A percentile compares a stretch with the other conserved stretches of the same genome.
phyloP scores from a whole-genome alignment of 805 yeast species.

The Ascoidea tarda region DNA sequence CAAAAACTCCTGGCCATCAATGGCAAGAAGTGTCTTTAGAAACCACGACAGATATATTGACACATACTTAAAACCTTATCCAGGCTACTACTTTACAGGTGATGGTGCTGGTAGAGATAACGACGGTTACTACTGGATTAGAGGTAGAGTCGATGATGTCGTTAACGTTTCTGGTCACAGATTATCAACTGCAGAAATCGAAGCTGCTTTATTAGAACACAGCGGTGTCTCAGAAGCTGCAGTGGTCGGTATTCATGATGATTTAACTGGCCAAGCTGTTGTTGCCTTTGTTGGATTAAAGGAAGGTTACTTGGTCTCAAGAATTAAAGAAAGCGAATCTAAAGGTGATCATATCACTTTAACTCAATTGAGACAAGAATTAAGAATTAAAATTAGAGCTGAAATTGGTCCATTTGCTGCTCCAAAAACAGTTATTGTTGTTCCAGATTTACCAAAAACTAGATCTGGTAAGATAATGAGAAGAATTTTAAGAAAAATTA shows the following conservation, averaged over 20 bases:
- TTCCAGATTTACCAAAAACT: conserved; percentile 92
- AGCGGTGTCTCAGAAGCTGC: conserved; percentile 82
- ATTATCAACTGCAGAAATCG: conserved; percentile 96
- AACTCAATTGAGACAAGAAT: conserved; percentile 42
- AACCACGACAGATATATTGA: conserved; percentile 80
- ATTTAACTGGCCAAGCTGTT: conserved; percentile 94
- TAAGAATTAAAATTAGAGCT: conserved; percentile 79
- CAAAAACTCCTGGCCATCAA: conserved; percentile 93
- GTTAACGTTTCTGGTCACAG: conserved; percentile 97
- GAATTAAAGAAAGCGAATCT: conserved; percentile 17
- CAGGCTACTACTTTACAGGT: conserved; percentile 91
- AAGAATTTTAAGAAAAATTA: conserved; percentile 87
- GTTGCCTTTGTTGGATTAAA: conserved; percentile 87
- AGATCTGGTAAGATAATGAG: conserved; percentile 98
- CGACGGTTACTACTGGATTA: conserved; percentile 95
- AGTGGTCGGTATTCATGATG: conserved; percentile 92
- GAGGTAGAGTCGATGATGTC: conserved; percentile 97
- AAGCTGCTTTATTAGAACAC: conserved; percentile 77
- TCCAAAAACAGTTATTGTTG: conserved; percentile 68
- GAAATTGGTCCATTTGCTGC: conserved; percentile 86
- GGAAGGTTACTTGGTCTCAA: conserved; percentile 22
- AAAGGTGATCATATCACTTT: conserved; percentile 18
- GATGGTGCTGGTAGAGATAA: conserved; percentile 97
- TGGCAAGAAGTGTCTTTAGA: conserved; percentile 90
- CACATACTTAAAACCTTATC: conserved; percentile 86